Evolutionary conservation across 2,329 filamentous ascomycete genomes (phyloP), one percentile per base, ranked within the genome.

Genomic region (Didymella keratinophila): DNA sequence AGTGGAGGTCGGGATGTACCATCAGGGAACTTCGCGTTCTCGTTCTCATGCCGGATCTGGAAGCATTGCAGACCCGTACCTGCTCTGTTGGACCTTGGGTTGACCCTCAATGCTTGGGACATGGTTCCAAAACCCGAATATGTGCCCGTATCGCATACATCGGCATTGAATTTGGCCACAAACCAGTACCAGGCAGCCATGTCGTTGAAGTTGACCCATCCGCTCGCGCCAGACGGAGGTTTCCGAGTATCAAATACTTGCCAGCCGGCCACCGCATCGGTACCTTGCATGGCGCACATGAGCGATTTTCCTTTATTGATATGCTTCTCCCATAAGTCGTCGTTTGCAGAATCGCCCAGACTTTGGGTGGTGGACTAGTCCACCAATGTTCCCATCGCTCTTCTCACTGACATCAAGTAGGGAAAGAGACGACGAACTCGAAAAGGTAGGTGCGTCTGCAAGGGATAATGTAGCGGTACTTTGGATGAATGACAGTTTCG

Each of bases 181-280:
- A 10, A 42, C 44, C 52, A 48, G 5, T 42, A 55, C 52, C 52
- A 55, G 30, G 41, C 27, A 6, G n/a, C 7, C 34, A 36, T 34
- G 14, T 48, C 44, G 4, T 16, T 7, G 16, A 42, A 21, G 2
- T 39, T 28, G n/a, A 16, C 14, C 67, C 68, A 71, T 3, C 2
- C 34, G 34, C 65, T 71, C 3, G 55, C 50, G 9, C 62, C 65
- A 3, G 67, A 69, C 18, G 65, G 63, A 7, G 65, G 66, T 2
- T 36, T 46, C 4, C 61, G 44, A 0, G 39, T 58, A 16, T 67
- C 61, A 16, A 51, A 14, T 12, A 37, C 21, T 21, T 64, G 55
- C 12, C 32, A 57, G 11, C 67, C 67, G 8, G 68, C 68, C 6
- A 39, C 60, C 10, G 21, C n/a, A 20, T 69, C 68, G 1, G 61